Evolutionary conservation across 2,329 filamentous ascomycete genomes (phyloP).

Genomic region (Pseudofabraea citricarpa): DNA sequence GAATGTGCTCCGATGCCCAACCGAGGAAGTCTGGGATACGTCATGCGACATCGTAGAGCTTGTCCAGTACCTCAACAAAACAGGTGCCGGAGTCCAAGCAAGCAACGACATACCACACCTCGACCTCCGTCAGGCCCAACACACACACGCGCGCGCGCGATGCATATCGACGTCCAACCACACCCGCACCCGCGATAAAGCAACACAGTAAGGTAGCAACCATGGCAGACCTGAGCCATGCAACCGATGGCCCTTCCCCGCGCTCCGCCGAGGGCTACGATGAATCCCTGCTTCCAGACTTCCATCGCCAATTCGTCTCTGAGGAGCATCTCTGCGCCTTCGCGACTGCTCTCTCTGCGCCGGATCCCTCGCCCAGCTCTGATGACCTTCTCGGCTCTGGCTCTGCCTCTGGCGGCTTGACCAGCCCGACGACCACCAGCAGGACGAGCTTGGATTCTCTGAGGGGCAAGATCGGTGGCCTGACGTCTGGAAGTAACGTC

Average conservation of each 20-base stretch:
- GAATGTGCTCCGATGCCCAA: not conserved
- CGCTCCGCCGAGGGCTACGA: conserved; percentile 64
- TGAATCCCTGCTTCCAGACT: conserved; percentile 68
- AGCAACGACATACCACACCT: not conserved
- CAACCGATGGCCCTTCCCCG: conserved; percentile 49
- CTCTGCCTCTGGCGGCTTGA: conserved; percentile 1
- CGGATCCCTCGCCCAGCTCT: conserved; percentile 65
- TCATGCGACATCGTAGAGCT: not conserved
- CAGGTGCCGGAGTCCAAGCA: not conserved
- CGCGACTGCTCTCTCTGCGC: conserved; percentile 74
- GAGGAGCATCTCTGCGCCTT: conserved; percentile 73
- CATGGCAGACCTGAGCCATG: conserved; percentile 28
- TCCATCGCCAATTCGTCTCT: conserved; percentile 70
- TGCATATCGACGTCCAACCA: not conserved
- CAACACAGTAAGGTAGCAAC: not conserved
- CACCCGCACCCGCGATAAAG: not conserved
- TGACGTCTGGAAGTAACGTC: not conserved
- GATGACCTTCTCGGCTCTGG: conserved; percentile 35
- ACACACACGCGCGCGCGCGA: not conserved
- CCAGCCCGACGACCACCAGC: conserved; percentile 2
- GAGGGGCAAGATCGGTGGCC: not conserved
- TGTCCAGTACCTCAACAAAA: not conserved
- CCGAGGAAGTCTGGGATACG: not conserved
- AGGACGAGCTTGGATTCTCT: conserved; percentile 12
- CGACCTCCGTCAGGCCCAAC: not conserved